Evolutionary conservation across 2,329 filamentous ascomycete species (phyloP), one percentile per base, ranked within the genome.

Genomic region (Cryphonectria radicalis): DNA sequence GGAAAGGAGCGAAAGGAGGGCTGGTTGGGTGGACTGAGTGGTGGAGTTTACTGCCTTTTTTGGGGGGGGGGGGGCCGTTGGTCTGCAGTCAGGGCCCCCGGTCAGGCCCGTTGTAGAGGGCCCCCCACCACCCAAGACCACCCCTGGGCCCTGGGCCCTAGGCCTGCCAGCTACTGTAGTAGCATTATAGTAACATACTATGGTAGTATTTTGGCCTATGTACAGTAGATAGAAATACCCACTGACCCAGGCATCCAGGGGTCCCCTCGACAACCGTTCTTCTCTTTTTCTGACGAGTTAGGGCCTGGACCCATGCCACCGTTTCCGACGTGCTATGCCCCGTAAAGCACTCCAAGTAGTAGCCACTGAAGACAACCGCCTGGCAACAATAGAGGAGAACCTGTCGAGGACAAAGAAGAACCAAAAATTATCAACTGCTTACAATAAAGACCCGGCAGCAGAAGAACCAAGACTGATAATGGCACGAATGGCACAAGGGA

Each of bases 21-120:
- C 25, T 57, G 53, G 53, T 10, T 14, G 25, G 6, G n/a, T 57
- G 53, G 55, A 19, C 25, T 35, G 55, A 32, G 25, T 32, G 13
- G 55, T 59, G 55, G 55, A 59, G 55, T 59, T 59, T 59, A 59
- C 55, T 59, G 55, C 55, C 55, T 59, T 59, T 59, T 59, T 59
- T 32, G 55, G 55, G 50, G 46, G 46, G 32, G 32, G 32, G 32
- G 32, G 53, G 25, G n/a, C 14, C 11, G 4, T 4, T 57, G 53
- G n/a, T 19, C 46, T 50, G 46, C 46, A 57, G n/a, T 50, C 17
- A 28, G 53, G 55, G 28, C 25, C 25, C 28, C 19, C 46, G 46
- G 55, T 32, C 55, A 59, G 55, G 25, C 55, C 55, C 55, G 28
- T 59, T 35, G 55, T 59, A 59, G 55, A 35, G 28, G 14, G 6